Evolutionary conservation across 305 asterid genomes (phyloP).

Genomic region (Coffea humblotiana): DNA sequence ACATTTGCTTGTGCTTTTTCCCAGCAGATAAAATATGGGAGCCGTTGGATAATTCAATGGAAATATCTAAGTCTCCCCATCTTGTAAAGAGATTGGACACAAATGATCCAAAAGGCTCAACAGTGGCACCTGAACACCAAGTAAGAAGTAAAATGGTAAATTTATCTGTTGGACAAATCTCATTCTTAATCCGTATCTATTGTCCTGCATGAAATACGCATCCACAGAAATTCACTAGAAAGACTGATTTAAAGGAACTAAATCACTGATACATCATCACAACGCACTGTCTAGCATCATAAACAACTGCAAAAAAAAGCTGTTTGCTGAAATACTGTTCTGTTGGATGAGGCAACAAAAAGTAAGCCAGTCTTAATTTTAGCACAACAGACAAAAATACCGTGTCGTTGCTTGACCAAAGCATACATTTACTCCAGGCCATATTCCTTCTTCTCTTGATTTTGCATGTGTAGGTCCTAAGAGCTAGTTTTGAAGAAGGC

Average conservation of each 20-base stretch:
- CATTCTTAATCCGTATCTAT: not conserved
- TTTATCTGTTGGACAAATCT: slow-evolving; percentile 8
- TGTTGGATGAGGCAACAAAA: not conserved
- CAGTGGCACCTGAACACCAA: slow-evolving; percentile 83
- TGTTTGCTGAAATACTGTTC: not conserved
- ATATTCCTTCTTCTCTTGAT: not conserved
- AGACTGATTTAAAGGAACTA: not conserved
- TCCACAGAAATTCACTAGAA: not conserved
- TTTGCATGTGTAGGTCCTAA: not conserved
- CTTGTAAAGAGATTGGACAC: slow-evolving; percentile 91
- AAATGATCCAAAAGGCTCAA: slow-evolving; percentile 95
- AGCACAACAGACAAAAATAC: not conserved
- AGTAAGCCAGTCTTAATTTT: not conserved
- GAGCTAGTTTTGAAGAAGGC: slow-evolving; percentile 1
- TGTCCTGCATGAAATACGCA: slow-evolving; percentile 6
- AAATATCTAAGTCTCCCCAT: slow-evolving; percentile 95
- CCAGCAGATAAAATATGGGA: slow-evolving; percentile 64
- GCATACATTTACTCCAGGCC: not conserved
- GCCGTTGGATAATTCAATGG: slow-evolving; percentile 77
- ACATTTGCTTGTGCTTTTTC: slow-evolving; percentile 68
- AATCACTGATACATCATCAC: not conserved
- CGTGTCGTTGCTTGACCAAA: not conserved
- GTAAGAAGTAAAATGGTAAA: slow-evolving; percentile 27
- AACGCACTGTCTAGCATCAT: not conserved
- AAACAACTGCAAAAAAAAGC: too few relatives aligned